Evolutionary conservation across 805 yeast species (phyloP).

Genomic region (Saccharomycopsis guyanensis): DNA sequence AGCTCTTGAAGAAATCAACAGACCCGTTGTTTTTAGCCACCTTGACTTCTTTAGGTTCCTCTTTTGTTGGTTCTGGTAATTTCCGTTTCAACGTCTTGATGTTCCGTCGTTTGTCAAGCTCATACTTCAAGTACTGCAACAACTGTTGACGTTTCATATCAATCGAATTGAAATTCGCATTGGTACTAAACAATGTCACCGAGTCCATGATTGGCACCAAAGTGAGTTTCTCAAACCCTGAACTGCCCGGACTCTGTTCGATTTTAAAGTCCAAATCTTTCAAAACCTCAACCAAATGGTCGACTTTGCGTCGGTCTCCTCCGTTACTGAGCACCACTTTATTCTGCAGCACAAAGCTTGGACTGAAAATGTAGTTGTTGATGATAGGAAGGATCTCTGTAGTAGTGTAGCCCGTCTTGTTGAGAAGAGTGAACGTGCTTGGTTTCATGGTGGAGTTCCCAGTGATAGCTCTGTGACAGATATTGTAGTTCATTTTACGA

Average conservation of each 20-base stretch:
- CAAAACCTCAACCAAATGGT: conserved; percentile 6
- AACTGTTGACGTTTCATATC: conserved; percentile 9
- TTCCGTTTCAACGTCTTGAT: conserved; percentile 5
- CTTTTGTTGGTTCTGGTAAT: conserved; percentile 3
- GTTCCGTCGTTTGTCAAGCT: conserved; percentile 3
- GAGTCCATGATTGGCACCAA: conserved; percentile 17
- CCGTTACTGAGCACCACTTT: conserved; percentile 2
- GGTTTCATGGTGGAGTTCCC: conserved; percentile 22
- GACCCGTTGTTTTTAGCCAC: conserved; percentile 21
- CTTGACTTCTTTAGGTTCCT: conserved; percentile 22
- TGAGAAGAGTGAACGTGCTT: conserved; percentile 17
- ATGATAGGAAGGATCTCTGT: conserved; percentile 30
- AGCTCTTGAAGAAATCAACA: conserved; percentile 37
- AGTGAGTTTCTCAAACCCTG: conserved; percentile 6
- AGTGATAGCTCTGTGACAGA: conserved; percentile 22
- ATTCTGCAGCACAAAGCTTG: not conserved
- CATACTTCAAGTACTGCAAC: conserved; percentile 4
- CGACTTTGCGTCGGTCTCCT: conserved; percentile 7
- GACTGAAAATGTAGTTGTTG: conserved; percentile 19
- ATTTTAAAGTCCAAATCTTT: conserved; percentile 17
- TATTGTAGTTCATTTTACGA: conserved; percentile 24
- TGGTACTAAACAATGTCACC: conserved; percentile 9
- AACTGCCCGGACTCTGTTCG: conserved; percentile 9
- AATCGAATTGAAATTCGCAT: conserved; percentile 2
- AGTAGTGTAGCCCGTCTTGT: conserved; percentile 4